Percentiles rank a stretch among this genome's conserved stretches.
phyloP scores from a whole-genome alignment of 2,329 filamentous ascomycete genomes.

The Cercospora zeae-maydis region DNA sequence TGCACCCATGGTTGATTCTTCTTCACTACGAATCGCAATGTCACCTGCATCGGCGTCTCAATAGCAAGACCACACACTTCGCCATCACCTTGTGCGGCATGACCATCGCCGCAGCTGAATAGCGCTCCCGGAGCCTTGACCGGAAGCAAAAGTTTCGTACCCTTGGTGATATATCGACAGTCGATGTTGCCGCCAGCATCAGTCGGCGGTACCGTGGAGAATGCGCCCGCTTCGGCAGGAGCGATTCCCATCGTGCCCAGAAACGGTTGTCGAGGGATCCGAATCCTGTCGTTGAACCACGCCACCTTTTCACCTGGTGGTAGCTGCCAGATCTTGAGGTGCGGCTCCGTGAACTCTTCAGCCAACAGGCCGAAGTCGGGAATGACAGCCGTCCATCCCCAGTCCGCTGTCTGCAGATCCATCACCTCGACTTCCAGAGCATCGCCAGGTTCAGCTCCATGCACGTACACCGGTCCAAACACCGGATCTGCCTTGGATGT shows the following conservation, averaged over 20 bases:
- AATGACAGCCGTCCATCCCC: constrained; percentile 24
- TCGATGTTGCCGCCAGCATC: constrained; percentile 26
- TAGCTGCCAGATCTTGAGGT: constrained; percentile 21
- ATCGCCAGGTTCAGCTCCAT: constrained; percentile 23
- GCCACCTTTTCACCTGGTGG: constrained; percentile 11
- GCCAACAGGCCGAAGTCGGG: constrained; percentile 21
- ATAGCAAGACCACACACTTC: constrained; percentile 24
- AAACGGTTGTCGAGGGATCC: constrained; percentile 20
- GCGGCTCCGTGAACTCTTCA: constrained; percentile 21
- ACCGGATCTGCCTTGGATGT: constrained; percentile 21
- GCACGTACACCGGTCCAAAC: constrained; percentile 22
- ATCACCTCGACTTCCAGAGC: constrained; percentile 24
- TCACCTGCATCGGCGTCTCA: constrained; percentile 20
- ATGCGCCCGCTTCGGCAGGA: constrained; percentile 15
- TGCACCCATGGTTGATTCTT: constrained; percentile 18
- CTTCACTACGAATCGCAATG: constrained; percentile 17
- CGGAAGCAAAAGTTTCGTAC: constrained; percentile 18
- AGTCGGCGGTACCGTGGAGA: constrained; percentile 20
- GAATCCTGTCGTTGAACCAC: constrained; percentile 19
- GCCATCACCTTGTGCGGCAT: constrained; percentile 25
- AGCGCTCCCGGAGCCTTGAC: constrained; percentile 17
- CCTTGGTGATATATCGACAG: constrained; percentile 23
- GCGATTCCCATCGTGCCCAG: constrained; percentile 26
- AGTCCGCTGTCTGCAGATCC: constrained; percentile 18
- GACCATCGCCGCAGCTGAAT: constrained; percentile 26